Conservation (phyloP, 148 eudicot genomes). For the Mesembryanthemum crystallinum region DNA sequence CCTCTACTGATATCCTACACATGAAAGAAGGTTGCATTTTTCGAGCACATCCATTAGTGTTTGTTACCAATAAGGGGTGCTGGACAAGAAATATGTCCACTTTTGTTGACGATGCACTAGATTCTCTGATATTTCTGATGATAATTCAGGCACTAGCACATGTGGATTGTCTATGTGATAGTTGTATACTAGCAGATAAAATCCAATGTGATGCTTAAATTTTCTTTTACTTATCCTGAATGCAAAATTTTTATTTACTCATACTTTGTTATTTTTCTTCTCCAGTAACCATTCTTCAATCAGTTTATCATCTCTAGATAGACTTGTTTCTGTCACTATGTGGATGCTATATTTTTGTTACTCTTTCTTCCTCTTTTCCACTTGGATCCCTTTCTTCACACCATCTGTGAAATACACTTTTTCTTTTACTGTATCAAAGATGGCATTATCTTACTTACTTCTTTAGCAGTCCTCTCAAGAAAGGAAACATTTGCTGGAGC, state of each 20-base stretch:
- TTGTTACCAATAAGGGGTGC: not conserved
- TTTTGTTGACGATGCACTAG: not conserved
- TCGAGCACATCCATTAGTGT: too few species aligned
- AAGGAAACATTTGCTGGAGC: conserved; percentile 55
- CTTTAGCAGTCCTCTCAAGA: conserved; percentile 43
- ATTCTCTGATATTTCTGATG: not conserved
- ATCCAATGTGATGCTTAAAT: not conserved
- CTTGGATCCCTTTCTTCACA: not conserved
- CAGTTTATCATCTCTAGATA: not conserved
- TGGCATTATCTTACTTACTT: conserved; percentile 46
- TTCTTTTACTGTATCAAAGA: not conserved
- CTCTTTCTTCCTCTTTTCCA: not conserved
- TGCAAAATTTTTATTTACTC: not conserved
- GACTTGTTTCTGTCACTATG: not conserved
- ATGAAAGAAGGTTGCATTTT: not conserved
- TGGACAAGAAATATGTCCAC: not conserved
- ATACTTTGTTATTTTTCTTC: not conserved
- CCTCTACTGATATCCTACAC: not conserved
- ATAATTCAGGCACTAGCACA: not conserved
- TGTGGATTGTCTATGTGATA: not conserved
- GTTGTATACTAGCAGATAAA: not conserved
- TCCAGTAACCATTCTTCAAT: not conserved
- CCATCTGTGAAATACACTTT: not conserved
- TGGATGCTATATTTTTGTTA: not conserved
- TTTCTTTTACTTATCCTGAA: not conserved